A percentile compares a stretch with the other conserved stretches of the same genome.
phyloP scores from a whole-genome alignment of 192 early-diverging fungal genomes.

The Phlyctochytrium arcticum region DNA sequence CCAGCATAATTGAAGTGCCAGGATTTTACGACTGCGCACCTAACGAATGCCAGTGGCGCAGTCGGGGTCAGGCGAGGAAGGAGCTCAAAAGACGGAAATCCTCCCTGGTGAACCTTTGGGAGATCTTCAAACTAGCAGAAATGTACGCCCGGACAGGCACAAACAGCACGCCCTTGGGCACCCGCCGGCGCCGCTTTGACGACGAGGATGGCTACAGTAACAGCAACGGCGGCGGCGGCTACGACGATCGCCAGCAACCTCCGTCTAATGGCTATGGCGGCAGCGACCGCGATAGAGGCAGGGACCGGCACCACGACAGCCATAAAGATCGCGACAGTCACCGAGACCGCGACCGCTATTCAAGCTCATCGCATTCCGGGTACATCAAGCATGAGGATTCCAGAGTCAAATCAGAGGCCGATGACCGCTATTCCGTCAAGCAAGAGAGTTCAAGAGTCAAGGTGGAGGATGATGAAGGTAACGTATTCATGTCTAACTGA shows the following conservation, averaged over 20 bases:
- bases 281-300: not conserved
- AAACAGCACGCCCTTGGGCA: constrained; percentile 38
- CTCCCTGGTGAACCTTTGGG: too few species aligned
- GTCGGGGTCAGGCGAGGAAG: too few species aligned
- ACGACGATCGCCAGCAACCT: not conserved
- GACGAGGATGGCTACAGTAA: constrained; percentile 4
- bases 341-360: not conserved
- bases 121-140: too few species aligned
- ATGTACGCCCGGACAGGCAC: constrained; percentile 33
- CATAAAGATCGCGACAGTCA: not conserved
- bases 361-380: not conserved
- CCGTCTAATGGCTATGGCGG: not conserved
- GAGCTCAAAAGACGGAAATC: too few species aligned
- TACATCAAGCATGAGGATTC: not conserved
- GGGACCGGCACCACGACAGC: not conserved
- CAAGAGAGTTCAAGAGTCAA: too few species aligned
- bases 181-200: constrained; percentile 16
- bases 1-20: too few species aligned
- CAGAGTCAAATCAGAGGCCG: not conserved
- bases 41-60: too few species aligned
- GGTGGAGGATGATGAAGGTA: not conserved
- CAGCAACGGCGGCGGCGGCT: too few species aligned
- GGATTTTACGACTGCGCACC: too few species aligned
- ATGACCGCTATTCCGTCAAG: not conserved
- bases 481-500: not conserved